phyloP scores from a whole-genome alignment of 2,329 filamentous ascomycete species.

The Alternaria hordeiaustralica region DNA sequence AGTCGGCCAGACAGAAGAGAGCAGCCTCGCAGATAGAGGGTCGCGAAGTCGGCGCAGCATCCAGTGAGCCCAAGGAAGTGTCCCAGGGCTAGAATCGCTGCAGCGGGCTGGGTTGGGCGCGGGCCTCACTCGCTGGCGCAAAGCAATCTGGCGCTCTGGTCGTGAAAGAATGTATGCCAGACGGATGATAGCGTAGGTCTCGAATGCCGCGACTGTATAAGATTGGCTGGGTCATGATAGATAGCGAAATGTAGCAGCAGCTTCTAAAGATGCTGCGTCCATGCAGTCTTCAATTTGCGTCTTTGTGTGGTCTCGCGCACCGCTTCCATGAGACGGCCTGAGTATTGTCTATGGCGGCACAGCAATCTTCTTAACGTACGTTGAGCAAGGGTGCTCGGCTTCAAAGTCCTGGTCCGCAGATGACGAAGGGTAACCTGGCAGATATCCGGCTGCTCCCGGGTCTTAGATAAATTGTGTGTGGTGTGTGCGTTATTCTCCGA shows the following conservation, averaged over 20 bases:
- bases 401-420: not conserved
- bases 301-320: not conserved
- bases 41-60: not conserved
- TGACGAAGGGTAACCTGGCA: slow-evolving; percentile 6
- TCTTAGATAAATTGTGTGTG: slow-evolving; percentile 2
- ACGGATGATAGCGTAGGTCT: not conserved
- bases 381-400: slow-evolving; percentile 3
- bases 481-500: slow-evolving; percentile 13
- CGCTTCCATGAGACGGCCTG: not conserved
- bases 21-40: not conserved
- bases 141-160: not conserved
- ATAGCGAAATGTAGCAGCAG: not conserved
- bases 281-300: not conserved
- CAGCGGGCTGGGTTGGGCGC: not conserved
- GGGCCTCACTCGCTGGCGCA: not conserved
- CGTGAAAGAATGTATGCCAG: not conserved
- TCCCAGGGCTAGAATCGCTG: not conserved
- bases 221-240: not conserved
- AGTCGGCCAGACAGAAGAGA: not conserved
- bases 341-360: not conserved
- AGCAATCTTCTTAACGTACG: not conserved
- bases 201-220: not conserved
- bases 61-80: not conserved
- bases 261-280: not conserved
- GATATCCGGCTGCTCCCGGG: slow-evolving; percentile 14